Evolutionary conservation across 2,329 filamentous ascomycete species (phyloP), one percentile per base, ranked within the genome.

Genomic region (Colletotrichum spaethianum): DNA sequence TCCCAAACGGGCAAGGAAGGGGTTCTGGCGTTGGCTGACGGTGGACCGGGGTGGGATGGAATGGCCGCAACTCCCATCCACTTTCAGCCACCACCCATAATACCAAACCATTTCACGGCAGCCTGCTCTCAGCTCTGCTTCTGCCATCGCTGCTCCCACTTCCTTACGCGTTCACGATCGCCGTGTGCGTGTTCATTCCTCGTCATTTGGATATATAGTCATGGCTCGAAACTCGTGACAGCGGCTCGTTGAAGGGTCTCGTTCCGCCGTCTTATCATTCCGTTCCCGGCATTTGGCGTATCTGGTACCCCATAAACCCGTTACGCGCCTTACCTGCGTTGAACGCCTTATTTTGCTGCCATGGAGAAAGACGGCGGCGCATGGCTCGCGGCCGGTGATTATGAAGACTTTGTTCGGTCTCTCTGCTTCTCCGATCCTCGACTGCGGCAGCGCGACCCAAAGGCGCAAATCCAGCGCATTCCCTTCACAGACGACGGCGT

Each of bases 371-470:
- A 67, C 44, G 56, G 61, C 16, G 11, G 61, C 16, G 11, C 55
- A 53, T 71, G 70, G 70, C 70, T 73, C 42, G 67, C 67, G 42
- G 50, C 62, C 48, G 70, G 70, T 2, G 48, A 14, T 4, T 77
- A 77, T 53, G 70, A 66, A 23, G 31, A 60, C 23, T 62, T 70
- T 20, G 72, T 75, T 20, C 61, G 66, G 12, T 59, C 67, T 2
- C 66, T 77, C 14, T 69, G 62, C 18, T 67, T 33, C 48, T 74
- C 74, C 0, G 76, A 77, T 44, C 75, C 75, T 8, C 72, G 76
- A 3, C 73, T 77, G 0, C 60, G 59, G 31, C 71, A 70, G 40
- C 70, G 75, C 0, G 76, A 77, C 23, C 76, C 76, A 23, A 77
- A 77, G 44, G 75, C 75, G 1, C 55, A 61, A 38, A 67, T 40